Percentiles rank a stretch among this genome's conserved stretches.
These are phyloP conservation scores for Linnemannia elongata DNA, from an alignment of 192 early-diverging fungal species.

Conservation along the genomic window DNA sequence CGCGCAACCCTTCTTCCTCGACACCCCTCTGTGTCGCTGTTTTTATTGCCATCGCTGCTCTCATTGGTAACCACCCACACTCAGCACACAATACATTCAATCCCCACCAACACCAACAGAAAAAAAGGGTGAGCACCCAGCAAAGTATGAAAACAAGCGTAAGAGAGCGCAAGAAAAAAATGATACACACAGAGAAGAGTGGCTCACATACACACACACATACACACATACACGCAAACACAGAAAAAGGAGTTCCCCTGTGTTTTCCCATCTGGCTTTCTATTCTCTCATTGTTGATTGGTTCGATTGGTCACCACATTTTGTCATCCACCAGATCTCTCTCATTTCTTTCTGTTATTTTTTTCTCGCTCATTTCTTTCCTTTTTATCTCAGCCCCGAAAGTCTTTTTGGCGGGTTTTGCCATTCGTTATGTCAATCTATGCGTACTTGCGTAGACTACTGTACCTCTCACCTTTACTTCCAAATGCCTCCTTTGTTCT, in stretches of 20 bases:
- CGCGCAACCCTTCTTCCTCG: no score
- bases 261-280: background rate
- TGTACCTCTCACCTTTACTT: no score
- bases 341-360: background rate
- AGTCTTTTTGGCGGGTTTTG: background rate
- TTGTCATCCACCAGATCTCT: background rate
- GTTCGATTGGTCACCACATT: background rate
- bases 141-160: background rate
- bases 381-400: background rate
- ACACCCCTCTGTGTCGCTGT: no score
- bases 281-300: background rate
- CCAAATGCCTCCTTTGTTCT: no score
- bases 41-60: no score
- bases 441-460: no score
- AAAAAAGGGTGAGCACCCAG: background rate
- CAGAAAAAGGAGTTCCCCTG: background rate
- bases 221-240: background rate
- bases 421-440: background rate
- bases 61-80: no score
- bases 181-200: background rate
- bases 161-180: background rate
- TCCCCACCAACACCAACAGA: no score
- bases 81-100: no score
- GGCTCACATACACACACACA: background rate
- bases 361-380: no score